A percentile compares a stretch with the other conserved stretches of the same genome.
These are phyloP conservation scores for Isabelozyma rhagii DNA, from an alignment of 805 yeast species.

Conservation along the genomic window DNA sequence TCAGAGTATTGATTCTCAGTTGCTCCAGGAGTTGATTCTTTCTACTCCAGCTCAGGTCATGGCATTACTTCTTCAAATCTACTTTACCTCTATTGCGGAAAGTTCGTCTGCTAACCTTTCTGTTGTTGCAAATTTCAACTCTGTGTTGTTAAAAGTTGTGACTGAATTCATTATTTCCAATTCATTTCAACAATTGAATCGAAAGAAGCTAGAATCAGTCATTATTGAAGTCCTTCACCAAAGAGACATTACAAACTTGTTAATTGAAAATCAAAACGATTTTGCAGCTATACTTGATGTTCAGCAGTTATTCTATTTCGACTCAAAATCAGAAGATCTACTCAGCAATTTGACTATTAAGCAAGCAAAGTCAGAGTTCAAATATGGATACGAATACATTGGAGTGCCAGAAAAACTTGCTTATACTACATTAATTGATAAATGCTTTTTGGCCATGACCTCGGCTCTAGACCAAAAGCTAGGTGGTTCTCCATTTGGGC, in stretches of 20 bases:
- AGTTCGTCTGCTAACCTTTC: constrained; percentile 6
- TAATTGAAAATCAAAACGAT: constrained; percentile 10
- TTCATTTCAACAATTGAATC: constrained; percentile 18
- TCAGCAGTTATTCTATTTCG: constrained; percentile 49
- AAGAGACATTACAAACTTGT: constrained; percentile 30
- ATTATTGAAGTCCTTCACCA: constrained; percentile 68
- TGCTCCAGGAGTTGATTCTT: constrained; percentile 27
- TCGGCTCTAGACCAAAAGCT: constrained; percentile 68
- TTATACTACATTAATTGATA: constrained; percentile 66
- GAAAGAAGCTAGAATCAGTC: constrained; percentile 55
- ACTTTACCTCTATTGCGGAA: constrained; percentile 50
- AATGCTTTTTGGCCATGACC: constrained; percentile 64
- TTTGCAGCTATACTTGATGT: constrained; percentile 44
- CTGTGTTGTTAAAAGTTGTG: constrained; percentile 16
- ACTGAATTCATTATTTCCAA: constrained; percentile 19
- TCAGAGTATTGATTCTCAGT: background rate
- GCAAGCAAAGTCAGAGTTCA: constrained; percentile 50
- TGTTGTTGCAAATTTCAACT: constrained; percentile 3
- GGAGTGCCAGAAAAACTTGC: constrained; percentile 76
- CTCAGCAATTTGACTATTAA: constrained; percentile 38
- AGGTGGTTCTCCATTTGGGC: constrained; percentile 94
- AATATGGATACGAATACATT: constrained; percentile 78
- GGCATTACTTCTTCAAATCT: constrained; percentile 53
- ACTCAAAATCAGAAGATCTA: constrained; percentile 16
- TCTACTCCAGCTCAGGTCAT: constrained; percentile 54